These are phyloP conservation scores for Laguncularia racemosa DNA, from an alignment of 345 rosid genomes.

Conservation along the genomic window DNA sequence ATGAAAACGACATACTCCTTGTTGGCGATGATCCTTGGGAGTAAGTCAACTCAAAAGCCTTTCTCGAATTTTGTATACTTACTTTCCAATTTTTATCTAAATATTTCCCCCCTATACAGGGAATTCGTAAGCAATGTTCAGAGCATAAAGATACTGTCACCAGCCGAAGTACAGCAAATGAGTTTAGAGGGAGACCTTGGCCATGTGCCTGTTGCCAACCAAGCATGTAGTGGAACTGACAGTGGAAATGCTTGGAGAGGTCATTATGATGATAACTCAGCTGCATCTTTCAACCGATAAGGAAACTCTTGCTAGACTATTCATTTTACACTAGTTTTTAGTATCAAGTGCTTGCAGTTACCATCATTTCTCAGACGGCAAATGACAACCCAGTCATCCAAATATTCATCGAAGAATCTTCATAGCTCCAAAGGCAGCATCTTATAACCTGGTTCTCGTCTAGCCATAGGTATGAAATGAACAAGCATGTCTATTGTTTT, in stretches of 20 bases:
- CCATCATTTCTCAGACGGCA: too few relatives aligned
- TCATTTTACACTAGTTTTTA: too few relatives aligned
- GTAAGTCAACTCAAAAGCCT: constrained; percentile 34
- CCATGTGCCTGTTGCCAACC: constrained; percentile 54
- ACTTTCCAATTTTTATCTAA: background rate
- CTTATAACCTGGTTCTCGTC: too few relatives aligned
- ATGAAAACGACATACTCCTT: constrained; percentile 85
- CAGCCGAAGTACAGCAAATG: constrained; percentile 93
- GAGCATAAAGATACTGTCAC: constrained; percentile 83
- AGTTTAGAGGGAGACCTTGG: constrained; percentile 92
- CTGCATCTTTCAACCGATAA: constrained; percentile 78
- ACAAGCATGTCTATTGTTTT: too few relatives aligned
- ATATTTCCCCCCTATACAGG: constrained; percentile 35
- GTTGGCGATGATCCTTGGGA: constrained; percentile 99
- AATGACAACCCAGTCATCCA: too few relatives aligned
- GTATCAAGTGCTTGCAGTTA: too few relatives aligned
- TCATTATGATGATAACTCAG: constrained; percentile 71
- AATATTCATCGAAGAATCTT: too few relatives aligned
- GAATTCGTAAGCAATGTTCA: constrained; percentile 89
- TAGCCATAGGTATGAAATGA: too few relatives aligned
- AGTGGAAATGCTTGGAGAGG: constrained; percentile 88
- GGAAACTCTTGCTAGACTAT: background rate
- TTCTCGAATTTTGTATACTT: background rate
- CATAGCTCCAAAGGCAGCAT: too few relatives aligned
- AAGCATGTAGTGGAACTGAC: constrained; percentile 82